Base-by-base conservation (phyloP, 164 flowering plant genomes). In the Aristolochia contorta region DNA sequence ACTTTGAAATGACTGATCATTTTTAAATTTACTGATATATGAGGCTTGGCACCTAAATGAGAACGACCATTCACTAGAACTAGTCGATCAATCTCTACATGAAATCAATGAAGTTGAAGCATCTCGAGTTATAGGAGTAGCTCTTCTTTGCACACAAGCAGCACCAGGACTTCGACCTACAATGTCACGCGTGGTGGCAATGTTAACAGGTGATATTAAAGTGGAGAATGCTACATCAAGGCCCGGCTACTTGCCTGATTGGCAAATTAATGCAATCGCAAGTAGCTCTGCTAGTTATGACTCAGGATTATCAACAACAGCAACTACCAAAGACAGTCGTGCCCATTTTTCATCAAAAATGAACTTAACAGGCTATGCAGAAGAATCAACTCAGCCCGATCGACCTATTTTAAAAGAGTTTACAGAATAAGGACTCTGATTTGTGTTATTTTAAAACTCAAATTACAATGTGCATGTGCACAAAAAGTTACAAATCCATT, bases 1-100 rank as follows among this genome's bases (percentile, higher is more conserved):
- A 19, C 3, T 5, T 16, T 56, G 16, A 2, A 19, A 56, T 19
- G 14, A 9, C 24, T 21, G n/a, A 19, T 49, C 7, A 30, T 32
- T 16, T 21, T n/a, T n/a, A 14, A 6, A 24, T 33, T 21, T 13
- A 2, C 18, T 21, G 47, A 32, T 27, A 21, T 51, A 16, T 3
- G 51, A 81, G 85, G 81, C 85, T n/a, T 81, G 85, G 85, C 16
- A 61, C 60, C 68, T 81, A 41, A 68, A 73, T 27, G 82, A 81
- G 63, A 74, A 67, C 20, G 56, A 74, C 47, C 60, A 60, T 6
- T 56, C 47, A 37, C n/a, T 79, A 33, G 81, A 75, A 54, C 47
- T 81, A 46, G 74, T 79, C 25, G 85, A 81, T 66, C 67, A 73
- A 13, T 51, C 56, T 46, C 57, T 81, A 48, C 1, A 46, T 0